Conservation (phyloP, 2,329 filamentous ascomycete species). For the Hymenoscyphus salicellus region DNA sequence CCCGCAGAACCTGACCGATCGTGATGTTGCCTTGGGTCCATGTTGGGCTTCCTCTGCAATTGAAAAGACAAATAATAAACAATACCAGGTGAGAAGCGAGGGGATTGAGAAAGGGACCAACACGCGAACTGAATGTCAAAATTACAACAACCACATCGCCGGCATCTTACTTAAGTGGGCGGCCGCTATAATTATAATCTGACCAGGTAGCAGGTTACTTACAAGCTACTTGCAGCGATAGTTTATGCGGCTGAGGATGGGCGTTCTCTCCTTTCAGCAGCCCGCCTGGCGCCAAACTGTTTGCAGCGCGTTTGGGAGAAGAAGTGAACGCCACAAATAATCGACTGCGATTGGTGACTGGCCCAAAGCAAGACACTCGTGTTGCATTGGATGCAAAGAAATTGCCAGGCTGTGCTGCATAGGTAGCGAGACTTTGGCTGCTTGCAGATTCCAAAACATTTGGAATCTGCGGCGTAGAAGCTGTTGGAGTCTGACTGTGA, state of each 20-base stretch:
- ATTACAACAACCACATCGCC: neutral
- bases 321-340: slow-evolving; percentile 4
- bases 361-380: slow-evolving; percentile 1
- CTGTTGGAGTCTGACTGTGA: no score
- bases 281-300: neutral
- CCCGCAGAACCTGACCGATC: neutral
- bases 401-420: neutral
- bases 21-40: neutral
- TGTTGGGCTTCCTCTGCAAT: neutral
- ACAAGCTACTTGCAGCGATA: neutral
- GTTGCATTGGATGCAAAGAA: neutral
- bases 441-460: no score
- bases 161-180: slow-evolving; percentile 7
- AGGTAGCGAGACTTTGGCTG: neutral
- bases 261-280: slow-evolving; percentile 5
- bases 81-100: neutral
- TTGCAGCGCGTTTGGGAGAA: slow-evolving; percentile 6
- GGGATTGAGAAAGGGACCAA: neutral
- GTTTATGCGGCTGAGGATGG: slow-evolving; percentile 7
- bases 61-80: neutral
- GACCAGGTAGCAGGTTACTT: neutral
- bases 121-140: neutral
- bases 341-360: neutral
- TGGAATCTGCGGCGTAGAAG: no score
- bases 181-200: slow-evolving; percentile 4